Percentiles rank a stretch among this genome's conserved stretches.
Conservation (phyloP, 768 basidiomycete genomes). For the Chlorophyllum brunneum region DNA sequence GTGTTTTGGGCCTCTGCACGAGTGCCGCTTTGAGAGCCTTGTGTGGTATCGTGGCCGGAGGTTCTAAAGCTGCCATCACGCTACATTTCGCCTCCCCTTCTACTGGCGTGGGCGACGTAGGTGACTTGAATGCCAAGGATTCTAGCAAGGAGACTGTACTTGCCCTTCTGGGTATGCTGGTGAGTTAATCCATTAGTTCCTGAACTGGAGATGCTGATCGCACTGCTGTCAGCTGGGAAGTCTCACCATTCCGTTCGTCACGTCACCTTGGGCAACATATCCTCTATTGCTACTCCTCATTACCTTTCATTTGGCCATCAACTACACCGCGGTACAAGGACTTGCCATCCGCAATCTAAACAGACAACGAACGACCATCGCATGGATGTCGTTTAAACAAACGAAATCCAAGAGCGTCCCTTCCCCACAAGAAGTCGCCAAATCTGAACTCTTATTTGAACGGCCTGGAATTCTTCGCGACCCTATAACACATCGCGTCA, state of each 20-base stretch:
- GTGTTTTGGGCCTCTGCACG: slow-evolving; percentile 48
- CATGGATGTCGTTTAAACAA: slow-evolving; percentile 44
- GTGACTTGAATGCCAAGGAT: slow-evolving; percentile 71
- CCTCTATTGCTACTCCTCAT: slow-evolving; percentile 47
- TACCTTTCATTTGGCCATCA: slow-evolving; percentile 49
- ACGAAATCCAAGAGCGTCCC: not conserved
- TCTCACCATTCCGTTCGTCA: slow-evolving; percentile 53
- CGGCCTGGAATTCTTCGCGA: slow-evolving; percentile 36
- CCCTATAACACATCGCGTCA: slow-evolving; percentile 22
- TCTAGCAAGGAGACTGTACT: slow-evolving; percentile 70
- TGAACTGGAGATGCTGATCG: not conserved
- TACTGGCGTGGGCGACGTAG: slow-evolving; percentile 54
- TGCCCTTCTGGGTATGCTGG: slow-evolving; percentile 64
- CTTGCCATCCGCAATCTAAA: slow-evolving; percentile 57
- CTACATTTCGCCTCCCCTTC: slow-evolving; percentile 59
- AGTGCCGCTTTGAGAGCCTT: slow-evolving; percentile 57
- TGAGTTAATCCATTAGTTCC: slow-evolving; percentile 24
- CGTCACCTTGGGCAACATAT: slow-evolving; percentile 45
- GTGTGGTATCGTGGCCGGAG: slow-evolving; percentile 61
- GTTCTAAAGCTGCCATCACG: slow-evolving; percentile 67
- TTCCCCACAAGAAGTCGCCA: slow-evolving; percentile 8
- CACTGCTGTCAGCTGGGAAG: slow-evolving; percentile 48
- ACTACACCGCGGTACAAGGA: slow-evolving; percentile 57
- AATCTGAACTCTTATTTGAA: slow-evolving; percentile 24
- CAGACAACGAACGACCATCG: slow-evolving; percentile 50